These are phyloP conservation scores for Serendipita vermifera DNA, from an alignment of 768 basidiomycete species.

Conservation along the genomic window DNA sequence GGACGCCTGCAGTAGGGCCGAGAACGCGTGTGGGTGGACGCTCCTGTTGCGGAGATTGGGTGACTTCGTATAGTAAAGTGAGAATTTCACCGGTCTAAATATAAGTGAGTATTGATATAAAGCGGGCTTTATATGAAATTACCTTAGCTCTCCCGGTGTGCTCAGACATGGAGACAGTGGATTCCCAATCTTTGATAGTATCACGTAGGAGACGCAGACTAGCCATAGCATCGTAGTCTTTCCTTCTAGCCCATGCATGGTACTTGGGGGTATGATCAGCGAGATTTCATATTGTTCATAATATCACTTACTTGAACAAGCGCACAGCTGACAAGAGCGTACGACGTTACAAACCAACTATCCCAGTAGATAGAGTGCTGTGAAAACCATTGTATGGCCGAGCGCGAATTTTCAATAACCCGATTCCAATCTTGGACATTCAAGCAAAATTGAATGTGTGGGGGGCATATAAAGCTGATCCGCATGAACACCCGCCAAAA, in stretches of 20 bases:
- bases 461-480: slow-evolving; percentile 84
- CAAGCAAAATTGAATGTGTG: slow-evolving; percentile 75
- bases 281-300: neutral
- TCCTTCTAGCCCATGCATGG: slow-evolving; percentile 81
- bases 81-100: slow-evolving; percentile 83
- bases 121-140: slow-evolving; percentile 22
- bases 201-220: slow-evolving; percentile 72
- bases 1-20: slow-evolving; percentile 65
- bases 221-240: slow-evolving; percentile 58
- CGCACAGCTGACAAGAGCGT: slow-evolving; percentile 78
- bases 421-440: slow-evolving; percentile 69
- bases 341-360: slow-evolving; percentile 75
- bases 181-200: slow-evolving; percentile 79
- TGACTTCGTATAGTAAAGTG: slow-evolving; percentile 80
- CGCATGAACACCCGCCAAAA: slow-evolving; percentile 99
- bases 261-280: slow-evolving; percentile 42
- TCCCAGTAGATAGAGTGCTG: slow-evolving; percentile 70
- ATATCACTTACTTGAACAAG: slow-evolving; percentile 61
- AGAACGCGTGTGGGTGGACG: slow-evolving; percentile 37
- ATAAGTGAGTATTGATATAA: too few species aligned
- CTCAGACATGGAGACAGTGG: slow-evolving; percentile 32
- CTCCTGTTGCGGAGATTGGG: slow-evolving; percentile 53
- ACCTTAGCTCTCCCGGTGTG: slow-evolving; percentile 85
- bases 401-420: slow-evolving; percentile 58
- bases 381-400: slow-evolving; percentile 84